phyloP scores from a whole-genome alignment of 306 rosid genomes.

The barrel medic (Medicago truncatula) region MtrunA17r5.0-ANR NC_053043.1:10830001-10830500 shows the following conservation, averaged over 20 bases:
- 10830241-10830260: not conserved
- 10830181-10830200: not conserved
- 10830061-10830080: not conserved
- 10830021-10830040: constrained; percentile 6
- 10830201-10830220: not conserved
- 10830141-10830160: no score
- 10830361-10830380: not conserved
- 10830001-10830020: constrained; percentile 64
- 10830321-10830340: not conserved
- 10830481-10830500: no score
- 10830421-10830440: no score
- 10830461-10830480: no score
- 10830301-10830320: not conserved
- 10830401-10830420: no score
- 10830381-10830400: not conserved
- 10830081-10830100: not conserved
- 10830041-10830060: constrained; percentile 18
- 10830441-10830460: no score
- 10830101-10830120: not conserved
- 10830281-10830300: not conserved
- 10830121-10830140: not conserved
- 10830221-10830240: not conserved
- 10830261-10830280: not conserved
- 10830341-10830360: not conserved
- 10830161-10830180: no score